Percentiles rank a stretch among this genome's conserved stretches.
These are phyloP conservation scores for Colletotrichum sp. DNA, from an alignment of 2,329 filamentous ascomycete genomes.

Conservation along the genomic window DNA sequence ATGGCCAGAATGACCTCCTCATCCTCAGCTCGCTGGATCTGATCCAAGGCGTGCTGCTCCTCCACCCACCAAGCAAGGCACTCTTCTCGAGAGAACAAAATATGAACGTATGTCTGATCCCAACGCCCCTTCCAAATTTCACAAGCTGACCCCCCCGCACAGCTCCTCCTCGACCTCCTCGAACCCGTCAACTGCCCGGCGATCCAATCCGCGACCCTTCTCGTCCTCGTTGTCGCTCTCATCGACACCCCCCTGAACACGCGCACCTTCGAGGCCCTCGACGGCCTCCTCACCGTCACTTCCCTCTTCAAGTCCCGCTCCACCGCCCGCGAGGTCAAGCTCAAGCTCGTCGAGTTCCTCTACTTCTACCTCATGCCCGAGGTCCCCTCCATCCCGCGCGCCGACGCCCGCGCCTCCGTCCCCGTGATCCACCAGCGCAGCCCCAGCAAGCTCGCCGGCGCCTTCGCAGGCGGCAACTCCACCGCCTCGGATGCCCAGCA, in stretches of 20 bases:
- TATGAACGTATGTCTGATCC: conserved; percentile 75
- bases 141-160: neutral
- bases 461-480: conserved; percentile 47
- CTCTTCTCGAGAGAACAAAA: conserved; percentile 89
- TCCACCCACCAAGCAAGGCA: conserved; percentile 88
- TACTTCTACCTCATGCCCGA: conserved; percentile 99
- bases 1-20: conserved; percentile 84
- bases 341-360: conserved; percentile 95
- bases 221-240: conserved; percentile 88
- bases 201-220: conserved; percentile 87
- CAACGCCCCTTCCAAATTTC: too few species aligned
- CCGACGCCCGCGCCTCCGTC: conserved; percentile 48
- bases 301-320: conserved; percentile 89
- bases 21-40: conserved; percentile 89
- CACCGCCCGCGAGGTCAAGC: conserved; percentile 87
- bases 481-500: conserved; percentile 33
- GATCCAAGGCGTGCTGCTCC: conserved; percentile 84
- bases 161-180: conserved; percentile 91
- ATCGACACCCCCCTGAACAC: conserved; percentile 88
- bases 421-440: conserved; percentile 66
- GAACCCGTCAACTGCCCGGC: conserved; percentile 90
- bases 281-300: conserved; percentile 89
- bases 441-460: conserved; percentile 69
- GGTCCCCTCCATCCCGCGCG: conserved; percentile 61
- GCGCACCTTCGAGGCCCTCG: conserved; percentile 88